Evolutionary conservation across 345 rosid species (phyloP), one percentile per base, ranked within the genome.

Genomic region (Capsella bursapastoris): DNA sequence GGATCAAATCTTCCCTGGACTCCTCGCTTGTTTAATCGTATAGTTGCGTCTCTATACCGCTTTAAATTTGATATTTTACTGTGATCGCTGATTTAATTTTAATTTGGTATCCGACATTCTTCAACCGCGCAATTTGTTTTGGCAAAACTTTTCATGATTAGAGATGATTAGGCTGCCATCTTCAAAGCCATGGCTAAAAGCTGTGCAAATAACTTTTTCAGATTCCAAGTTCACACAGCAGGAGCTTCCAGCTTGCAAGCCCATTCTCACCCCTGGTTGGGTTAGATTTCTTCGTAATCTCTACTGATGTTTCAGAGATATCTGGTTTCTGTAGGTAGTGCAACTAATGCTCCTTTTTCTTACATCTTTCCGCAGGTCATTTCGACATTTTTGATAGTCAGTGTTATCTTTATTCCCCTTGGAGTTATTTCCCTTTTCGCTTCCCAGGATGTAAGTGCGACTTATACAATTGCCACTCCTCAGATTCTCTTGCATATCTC

Each of bases 161-260:
- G 64, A 64, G 43, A 40, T 34, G 35, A 35, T 35, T 73, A 34
- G 32, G 38, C n/a, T 29, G 16, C 28, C 52, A 44, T 63, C 1
- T 3, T n/a, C 5, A 40, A 15, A 29, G 16, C 56, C 5, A 32
- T 31, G 59, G 7, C 65, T 65, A 31, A 64, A 40, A 34, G 32
- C 38, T 74, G 3, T 22, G 44, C 45, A 7, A 28, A 75, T 43
- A 8, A 61, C 49, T 52, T 41, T 73, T 82, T 57, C 90, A 95
- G 99, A 92, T 84, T 95, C 98, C 2, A 90, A 74, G 81, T 95
- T 95, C 78, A 90, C 97, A 11, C 99, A 95, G 57, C 99, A 92
- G 79, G 99, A 95, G 78, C 97, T 95, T 74, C 98, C 98, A 14
- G 99, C 99, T 78, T 96, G 99, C 86, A 96, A 96, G 83, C 99